phyloP scores from a whole-genome alignment of 2,329 filamentous ascomycete species.

The Aureobasidium namibiae region DNA sequence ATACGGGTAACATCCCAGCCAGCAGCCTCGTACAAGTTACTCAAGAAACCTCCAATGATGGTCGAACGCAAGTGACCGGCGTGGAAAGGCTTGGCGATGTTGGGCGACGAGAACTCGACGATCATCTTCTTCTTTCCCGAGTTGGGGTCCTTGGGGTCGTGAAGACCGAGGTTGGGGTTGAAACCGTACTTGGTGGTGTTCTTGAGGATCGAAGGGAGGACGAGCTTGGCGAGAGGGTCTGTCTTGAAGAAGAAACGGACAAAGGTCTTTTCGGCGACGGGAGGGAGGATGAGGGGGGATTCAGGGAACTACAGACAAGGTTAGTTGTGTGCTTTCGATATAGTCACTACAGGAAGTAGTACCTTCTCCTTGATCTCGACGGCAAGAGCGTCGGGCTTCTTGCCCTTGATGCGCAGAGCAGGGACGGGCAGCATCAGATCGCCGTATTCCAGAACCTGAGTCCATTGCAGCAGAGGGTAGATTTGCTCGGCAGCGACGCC shows the following conservation, averaged over 20 bases:
- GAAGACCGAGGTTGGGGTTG: constrained; percentile 51
- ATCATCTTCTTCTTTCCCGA: constrained; percentile 59
- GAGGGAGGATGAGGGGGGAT: constrained; percentile 64
- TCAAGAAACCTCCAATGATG: constrained; percentile 65
- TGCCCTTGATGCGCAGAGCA: constrained; percentile 65
- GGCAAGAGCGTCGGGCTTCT: constrained; percentile 50
- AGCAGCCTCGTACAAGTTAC: constrained; percentile 58
- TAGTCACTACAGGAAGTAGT: not conserved
- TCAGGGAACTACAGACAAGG: constrained; percentile 56
- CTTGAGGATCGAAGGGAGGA: constrained; percentile 62
- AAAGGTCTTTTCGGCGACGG: constrained; percentile 58
- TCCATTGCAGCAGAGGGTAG: constrained; percentile 71
- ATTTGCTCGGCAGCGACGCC: constrained; percentile 64
- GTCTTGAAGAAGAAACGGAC: constrained; percentile 74
- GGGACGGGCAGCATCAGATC: constrained; percentile 72
- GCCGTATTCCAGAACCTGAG: constrained; percentile 69
- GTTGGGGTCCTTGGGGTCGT: constrained; percentile 52
- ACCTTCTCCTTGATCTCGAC: constrained; percentile 46
- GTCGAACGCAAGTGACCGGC: constrained; percentile 68
- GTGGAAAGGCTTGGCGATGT: constrained; percentile 78
- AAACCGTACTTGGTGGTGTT: constrained; percentile 55
- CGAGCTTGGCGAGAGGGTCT: constrained; percentile 54
- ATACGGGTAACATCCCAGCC: constrained; percentile 64
- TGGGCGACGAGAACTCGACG: constrained; percentile 77
- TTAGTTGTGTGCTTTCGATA: not conserved